phyloP scores from a whole-genome alignment of 2,329 filamentous ascomycete species.

The Albifimbria verrucaria region DNA sequence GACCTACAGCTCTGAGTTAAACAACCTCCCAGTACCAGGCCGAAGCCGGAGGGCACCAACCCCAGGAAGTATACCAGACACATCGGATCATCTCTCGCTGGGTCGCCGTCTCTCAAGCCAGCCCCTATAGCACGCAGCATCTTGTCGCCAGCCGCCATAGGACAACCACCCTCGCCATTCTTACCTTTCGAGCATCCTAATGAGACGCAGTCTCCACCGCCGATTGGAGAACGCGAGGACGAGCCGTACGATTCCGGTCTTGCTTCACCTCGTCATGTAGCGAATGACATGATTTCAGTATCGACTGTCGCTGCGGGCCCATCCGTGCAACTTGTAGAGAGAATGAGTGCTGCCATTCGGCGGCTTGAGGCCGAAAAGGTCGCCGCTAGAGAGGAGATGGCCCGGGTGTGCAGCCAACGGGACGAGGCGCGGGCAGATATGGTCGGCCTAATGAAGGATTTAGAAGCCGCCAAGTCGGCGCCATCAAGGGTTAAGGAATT shows the following conservation, averaged over 20 bases:
- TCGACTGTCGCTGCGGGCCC: constrained; percentile 89
- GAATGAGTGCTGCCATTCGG: constrained; percentile 91
- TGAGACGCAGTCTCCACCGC: constrained; percentile 36
- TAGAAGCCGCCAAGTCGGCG: constrained; percentile 65
- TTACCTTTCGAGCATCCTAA: constrained; percentile 41
- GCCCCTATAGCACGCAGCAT: constrained; percentile 39
- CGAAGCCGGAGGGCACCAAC: constrained; percentile 31
- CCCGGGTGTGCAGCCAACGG: constrained; percentile 75
- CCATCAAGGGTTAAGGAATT: constrained; percentile 60
- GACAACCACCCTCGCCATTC: constrained; percentile 37
- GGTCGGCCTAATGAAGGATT: constrained; percentile 83
- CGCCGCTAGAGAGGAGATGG: constrained; percentile 80
- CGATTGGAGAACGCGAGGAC: constrained; percentile 42
- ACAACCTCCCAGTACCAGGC: constrained; percentile 40
- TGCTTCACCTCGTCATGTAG: constrained; percentile 63
- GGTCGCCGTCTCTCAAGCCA: constrained; percentile 50
- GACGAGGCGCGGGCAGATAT: constrained; percentile 92
- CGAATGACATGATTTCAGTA: constrained; percentile 82
- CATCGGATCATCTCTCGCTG: constrained; percentile 31
- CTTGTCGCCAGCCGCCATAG: constrained; percentile 33
- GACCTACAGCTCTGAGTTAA: constrained; percentile 53
- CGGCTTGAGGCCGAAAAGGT: constrained; percentile 90
- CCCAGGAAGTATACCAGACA: constrained; percentile 47
- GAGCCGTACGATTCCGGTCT: constrained; percentile 43
- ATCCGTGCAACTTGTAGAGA: constrained; percentile 90